A percentile compares a stretch with the other conserved stretches of the same genome.
Evolutionary conservation across 2,329 filamentous ascomycete species (phyloP).

Genomic region (Fusarium pininemorale): DNA sequence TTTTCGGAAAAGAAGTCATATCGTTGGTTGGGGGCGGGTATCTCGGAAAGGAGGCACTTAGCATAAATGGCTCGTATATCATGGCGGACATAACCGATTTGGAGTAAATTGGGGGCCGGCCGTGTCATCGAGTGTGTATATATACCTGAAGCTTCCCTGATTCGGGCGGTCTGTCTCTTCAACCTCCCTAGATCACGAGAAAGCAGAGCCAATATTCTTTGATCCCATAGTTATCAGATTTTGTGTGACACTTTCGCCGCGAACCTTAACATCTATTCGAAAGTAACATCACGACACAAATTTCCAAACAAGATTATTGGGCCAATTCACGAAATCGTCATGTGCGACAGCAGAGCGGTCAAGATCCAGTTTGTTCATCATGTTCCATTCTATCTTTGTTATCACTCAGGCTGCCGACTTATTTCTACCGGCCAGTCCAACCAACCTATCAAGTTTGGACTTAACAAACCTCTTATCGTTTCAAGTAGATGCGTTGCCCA

Average conservation of each 20-base stretch:
- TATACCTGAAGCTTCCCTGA: background rate
- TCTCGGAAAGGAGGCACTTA: slow-evolving; percentile 3
- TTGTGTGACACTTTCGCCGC: too few relatives aligned
- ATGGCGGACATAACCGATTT: background rate
- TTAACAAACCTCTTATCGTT: slow-evolving; percentile 33
- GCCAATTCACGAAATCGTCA: background rate
- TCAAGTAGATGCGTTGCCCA: slow-evolving; percentile 39
- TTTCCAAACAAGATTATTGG: background rate
- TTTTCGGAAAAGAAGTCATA: slow-evolving; percentile 18
- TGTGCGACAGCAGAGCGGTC: background rate
- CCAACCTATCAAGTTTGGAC: slow-evolving; percentile 31
- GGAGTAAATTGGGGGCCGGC: background rate
- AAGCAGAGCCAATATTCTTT: background rate
- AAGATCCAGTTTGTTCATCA: background rate
- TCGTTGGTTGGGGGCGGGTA: slow-evolving; percentile 7
- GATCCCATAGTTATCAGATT: too few relatives aligned
- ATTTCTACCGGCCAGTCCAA: slow-evolving; percentile 40
- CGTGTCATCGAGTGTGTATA: background rate
- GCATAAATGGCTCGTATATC: slow-evolving; percentile 17
- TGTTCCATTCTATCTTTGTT: slow-evolving; percentile 1
- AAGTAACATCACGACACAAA: too few relatives aligned
- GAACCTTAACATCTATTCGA: background rate
- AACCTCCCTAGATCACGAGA: background rate
- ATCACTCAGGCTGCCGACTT: slow-evolving; percentile 12
- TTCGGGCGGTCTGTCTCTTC: background rate